Conservation (phyloP, 2,329 filamentous ascomycete genomes). For the Fusarium mundagurra region DNA sequence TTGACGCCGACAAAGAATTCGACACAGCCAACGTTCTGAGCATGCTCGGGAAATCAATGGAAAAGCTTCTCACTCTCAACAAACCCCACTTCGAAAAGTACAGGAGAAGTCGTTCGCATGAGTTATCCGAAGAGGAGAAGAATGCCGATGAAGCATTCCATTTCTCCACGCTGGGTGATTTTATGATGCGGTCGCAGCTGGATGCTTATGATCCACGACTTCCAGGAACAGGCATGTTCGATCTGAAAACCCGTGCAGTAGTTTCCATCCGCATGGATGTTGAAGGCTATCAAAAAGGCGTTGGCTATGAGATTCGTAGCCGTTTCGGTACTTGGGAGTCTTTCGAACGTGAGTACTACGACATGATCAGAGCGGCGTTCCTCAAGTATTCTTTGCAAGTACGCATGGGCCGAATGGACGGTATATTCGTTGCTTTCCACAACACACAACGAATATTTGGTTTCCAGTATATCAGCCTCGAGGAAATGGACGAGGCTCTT, state of each 20-base stretch:
- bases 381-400: conserved; percentile 97
- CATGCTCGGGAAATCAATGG: conserved; percentile 94
- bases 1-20: conserved; percentile 94
- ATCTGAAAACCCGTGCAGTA: conserved; percentile 94
- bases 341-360: conserved; percentile 94
- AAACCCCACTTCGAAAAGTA: conserved; percentile 89
- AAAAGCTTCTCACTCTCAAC: conserved; percentile 88
- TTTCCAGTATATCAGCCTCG: conserved; percentile 90
- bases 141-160: conserved; percentile 82
- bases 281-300: conserved; percentile 73
- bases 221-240: conserved; percentile 93
- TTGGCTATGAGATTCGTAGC: conserved; percentile 86
- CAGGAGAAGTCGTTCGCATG: conserved; percentile 72
- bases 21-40: conserved; percentile 87
- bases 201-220: conserved; percentile 88
- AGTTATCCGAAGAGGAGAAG: conserved; percentile 76
- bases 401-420: conserved; percentile 97
- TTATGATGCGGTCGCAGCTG: conserved; percentile 94
- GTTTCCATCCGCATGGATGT: conserved; percentile 91
- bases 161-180: conserved; percentile 86
- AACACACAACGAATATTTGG: conserved; percentile 96
- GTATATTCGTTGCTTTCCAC: conserved; percentile 96
- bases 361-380: conserved; percentile 95
- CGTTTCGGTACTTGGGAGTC: conserved; percentile 86
- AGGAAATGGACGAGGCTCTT: conserved; percentile 90